Conservation (phyloP, 371 early-diverging fungal genomes). For the Mortierella sp. region DNA sequence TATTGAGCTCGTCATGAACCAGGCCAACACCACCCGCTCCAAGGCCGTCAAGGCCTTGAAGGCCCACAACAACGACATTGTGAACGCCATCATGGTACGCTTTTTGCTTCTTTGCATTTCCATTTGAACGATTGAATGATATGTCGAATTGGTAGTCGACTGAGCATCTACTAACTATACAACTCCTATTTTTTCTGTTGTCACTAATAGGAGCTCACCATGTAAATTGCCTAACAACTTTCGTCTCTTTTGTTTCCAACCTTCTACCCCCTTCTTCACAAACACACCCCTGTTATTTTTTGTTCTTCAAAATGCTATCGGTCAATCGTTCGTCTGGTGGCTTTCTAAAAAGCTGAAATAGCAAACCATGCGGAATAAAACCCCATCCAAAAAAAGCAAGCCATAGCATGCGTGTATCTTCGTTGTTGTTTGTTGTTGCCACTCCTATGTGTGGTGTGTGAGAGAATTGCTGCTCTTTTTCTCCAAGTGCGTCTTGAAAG, state of each 20-base stretch:
- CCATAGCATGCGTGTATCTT: background rate
- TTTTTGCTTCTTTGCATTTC: background rate
- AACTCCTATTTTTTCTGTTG: background rate
- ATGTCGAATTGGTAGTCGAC: background rate
- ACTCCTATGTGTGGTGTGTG: background rate
- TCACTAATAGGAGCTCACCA: constrained; percentile 45
- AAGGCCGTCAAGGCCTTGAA: constrained; percentile 95
- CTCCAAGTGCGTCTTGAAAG: too few relatives aligned
- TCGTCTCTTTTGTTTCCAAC: background rate
- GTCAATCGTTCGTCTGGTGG: background rate
- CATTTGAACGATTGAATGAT: background rate
- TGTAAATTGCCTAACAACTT: constrained; percentile 37
- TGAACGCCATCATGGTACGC: constrained; percentile 92
- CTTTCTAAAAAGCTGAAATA: constrained; percentile 2
- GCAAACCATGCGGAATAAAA: constrained; percentile 3
- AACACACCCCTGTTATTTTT: constrained; percentile 10
- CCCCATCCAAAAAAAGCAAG: background rate
- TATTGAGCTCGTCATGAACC: constrained; percentile 93
- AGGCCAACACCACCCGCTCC: constrained; percentile 89
- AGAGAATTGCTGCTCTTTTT: too few relatives aligned
- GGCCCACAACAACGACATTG: constrained; percentile 92
- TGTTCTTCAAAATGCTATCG: constrained; percentile 1
- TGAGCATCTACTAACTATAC: constrained; percentile 9
- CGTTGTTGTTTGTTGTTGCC: background rate
- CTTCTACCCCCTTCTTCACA: too few relatives aligned